These are phyloP conservation scores for Circinella umbellata DNA, from an alignment of 371 early-diverging fungal genomes.

Conservation along the genomic window DNA sequence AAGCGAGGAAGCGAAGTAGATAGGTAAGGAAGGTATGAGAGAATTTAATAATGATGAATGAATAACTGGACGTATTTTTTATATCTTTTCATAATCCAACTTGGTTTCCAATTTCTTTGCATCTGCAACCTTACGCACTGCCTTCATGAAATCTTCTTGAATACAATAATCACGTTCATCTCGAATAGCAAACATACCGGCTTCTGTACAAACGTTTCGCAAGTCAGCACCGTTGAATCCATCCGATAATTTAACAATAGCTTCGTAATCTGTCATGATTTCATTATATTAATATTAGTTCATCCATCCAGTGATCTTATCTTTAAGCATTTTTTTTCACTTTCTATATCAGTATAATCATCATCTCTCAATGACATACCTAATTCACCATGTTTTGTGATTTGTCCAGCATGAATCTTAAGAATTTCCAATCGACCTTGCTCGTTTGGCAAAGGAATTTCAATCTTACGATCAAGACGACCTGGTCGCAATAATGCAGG, in stretches of 20 bases:
- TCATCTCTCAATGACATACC: slow-evolving; percentile 51
- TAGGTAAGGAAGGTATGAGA: not conserved
- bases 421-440: slow-evolving; percentile 96
- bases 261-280: slow-evolving; percentile 86
- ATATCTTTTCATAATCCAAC: slow-evolving; percentile 94
- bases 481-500: slow-evolving; percentile 99
- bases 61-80: slow-evolving; percentile 20
- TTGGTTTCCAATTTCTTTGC: slow-evolving; percentile 99
- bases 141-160: slow-evolving; percentile 99
- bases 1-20: not conserved
- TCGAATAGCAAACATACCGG: slow-evolving; percentile 99
- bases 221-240: slow-evolving; percentile 99
- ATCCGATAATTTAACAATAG: slow-evolving; percentile 97
- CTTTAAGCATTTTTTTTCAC: too few relatives aligned
- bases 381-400: slow-evolving; percentile 97
- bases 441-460: slow-evolving; percentile 93
- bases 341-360: too few relatives aligned
- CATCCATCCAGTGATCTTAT: too few relatives aligned
- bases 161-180: slow-evolving; percentile 98
- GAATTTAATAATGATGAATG: too few relatives aligned
- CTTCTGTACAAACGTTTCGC: slow-evolving; percentile 99
- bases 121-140: slow-evolving; percentile 98
- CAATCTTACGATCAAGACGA: slow-evolving; percentile 98
- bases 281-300: too few relatives aligned
- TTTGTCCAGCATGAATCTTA: slow-evolving; percentile 95